Evolutionary conservation across 2,329 filamentous ascomycete species (phyloP).

Genomic region (Thelonectria discophora): DNA sequence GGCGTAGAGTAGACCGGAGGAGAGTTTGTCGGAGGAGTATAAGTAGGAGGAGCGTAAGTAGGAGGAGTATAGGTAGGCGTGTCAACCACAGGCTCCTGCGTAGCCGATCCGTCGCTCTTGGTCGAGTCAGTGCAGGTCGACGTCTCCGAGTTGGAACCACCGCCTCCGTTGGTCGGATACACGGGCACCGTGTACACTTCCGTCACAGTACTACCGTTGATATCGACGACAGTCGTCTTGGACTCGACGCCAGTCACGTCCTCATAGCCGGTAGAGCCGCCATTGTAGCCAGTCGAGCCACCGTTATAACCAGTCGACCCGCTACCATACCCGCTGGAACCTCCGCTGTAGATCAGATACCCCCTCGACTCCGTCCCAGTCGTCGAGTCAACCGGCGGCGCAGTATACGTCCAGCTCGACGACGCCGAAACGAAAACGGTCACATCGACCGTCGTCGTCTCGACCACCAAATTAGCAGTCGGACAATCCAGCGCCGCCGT

Average conservation of each 20-base stretch:
- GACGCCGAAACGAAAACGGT: slow-evolving; percentile 48
- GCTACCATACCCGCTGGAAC: too few species aligned
- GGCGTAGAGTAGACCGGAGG: too few species aligned
- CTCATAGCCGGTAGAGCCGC: not conserved
- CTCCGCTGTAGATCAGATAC: not conserved
- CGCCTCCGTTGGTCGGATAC: too few species aligned
- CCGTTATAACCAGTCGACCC: not conserved
- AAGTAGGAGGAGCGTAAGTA: too few species aligned
- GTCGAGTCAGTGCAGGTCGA: too few species aligned
- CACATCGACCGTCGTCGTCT: slow-evolving; percentile 47
- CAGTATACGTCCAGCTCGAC: slow-evolving; percentile 32
- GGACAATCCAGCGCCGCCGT: slow-evolving; percentile 35
- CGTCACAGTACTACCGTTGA: too few species aligned
- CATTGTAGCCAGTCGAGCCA: not conserved
- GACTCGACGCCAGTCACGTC: not conserved
- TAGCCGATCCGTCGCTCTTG: too few species aligned
- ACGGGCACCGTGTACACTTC: too few species aligned
- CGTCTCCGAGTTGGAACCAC: too few species aligned
- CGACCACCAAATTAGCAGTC: slow-evolving; percentile 38
- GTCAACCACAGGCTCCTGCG: too few species aligned
- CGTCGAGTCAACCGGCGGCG: slow-evolving; percentile 20
- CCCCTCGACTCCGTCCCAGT: slow-evolving; percentile 17
- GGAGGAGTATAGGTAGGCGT: too few species aligned
- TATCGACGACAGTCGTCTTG: not conserved
- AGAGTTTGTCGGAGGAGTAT: too few species aligned